Conservation (phyloP, 2,329 filamentous ascomycete species). For the Diaporthe eres region DNA sequence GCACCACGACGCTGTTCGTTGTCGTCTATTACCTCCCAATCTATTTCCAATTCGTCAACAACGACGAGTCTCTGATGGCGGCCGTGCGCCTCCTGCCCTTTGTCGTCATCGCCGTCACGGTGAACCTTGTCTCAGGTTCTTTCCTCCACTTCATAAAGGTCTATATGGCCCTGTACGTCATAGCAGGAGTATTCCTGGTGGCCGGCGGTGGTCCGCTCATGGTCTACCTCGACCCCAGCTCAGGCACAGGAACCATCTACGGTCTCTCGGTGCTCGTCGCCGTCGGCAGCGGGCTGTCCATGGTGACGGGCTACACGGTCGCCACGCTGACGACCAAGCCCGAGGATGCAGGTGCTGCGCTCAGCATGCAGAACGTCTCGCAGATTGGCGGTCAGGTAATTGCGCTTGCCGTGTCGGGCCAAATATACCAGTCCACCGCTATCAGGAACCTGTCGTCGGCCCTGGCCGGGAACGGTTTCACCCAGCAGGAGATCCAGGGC, state of each 20-base stretch:
- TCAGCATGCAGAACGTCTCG: constrained; percentile 49
- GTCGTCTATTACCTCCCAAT: constrained; percentile 52
- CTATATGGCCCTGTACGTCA: constrained; percentile 45
- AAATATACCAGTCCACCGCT: constrained; percentile 52
- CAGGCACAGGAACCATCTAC: constrained; percentile 43
- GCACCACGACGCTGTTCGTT: constrained; percentile 53
- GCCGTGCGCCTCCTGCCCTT: constrained; percentile 59
- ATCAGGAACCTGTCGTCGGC: constrained; percentile 44
- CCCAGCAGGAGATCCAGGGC: constrained; percentile 48
- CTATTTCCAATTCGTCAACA: constrained; percentile 34
- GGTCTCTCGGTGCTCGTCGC: constrained; percentile 43
- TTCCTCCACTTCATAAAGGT: constrained; percentile 37
- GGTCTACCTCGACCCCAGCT: constrained; percentile 43
- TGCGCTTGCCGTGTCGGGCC: constrained; percentile 47
- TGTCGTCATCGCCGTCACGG: constrained; percentile 40
- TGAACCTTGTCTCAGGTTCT: constrained; percentile 34
- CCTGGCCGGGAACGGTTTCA: constrained; percentile 48
- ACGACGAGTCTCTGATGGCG: constrained; percentile 55
- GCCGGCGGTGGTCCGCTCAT: constrained; percentile 42
- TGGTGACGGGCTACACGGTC: constrained; percentile 47
- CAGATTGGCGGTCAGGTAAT: constrained; percentile 48
- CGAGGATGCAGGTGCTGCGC: constrained; percentile 42
- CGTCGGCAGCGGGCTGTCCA: constrained; percentile 43
- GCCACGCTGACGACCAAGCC: constrained; percentile 45
- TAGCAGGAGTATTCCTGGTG: constrained; percentile 42